phyloP scores from a whole-genome alignment of 2,329 filamentous ascomycete genomes.

The Fusarium odoratissimum region DNA sequence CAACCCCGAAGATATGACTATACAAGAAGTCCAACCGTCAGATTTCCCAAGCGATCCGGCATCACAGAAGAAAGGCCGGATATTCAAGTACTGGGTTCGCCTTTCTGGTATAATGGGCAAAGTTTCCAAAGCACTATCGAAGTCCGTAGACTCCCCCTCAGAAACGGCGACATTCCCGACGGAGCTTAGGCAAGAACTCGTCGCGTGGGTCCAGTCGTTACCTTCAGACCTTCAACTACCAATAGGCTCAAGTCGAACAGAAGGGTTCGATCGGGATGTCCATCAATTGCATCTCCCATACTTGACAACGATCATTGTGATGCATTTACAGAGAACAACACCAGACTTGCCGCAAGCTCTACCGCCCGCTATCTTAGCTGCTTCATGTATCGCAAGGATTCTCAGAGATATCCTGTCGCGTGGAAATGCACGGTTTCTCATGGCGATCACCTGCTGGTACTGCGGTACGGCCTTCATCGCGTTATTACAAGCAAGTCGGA shows the following conservation, averaged over 20 bases:
- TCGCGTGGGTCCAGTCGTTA: constrained; percentile 29
- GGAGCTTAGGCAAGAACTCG: constrained; percentile 30
- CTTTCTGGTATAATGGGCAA: constrained; percentile 55
- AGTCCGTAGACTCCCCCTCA: constrained; percentile 9
- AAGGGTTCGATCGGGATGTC: constrained; percentile 54
- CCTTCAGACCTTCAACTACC: constrained; percentile 34
- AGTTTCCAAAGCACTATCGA: constrained; percentile 52
- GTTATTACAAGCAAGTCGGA: constrained; percentile 50
- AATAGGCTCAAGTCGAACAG: constrained; percentile 29
- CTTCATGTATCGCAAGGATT: constrained; percentile 35
- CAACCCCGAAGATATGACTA: constrained; percentile 55
- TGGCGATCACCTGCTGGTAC: constrained; percentile 58
- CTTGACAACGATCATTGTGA: constrained; percentile 54
- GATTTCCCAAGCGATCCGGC: constrained; percentile 52
- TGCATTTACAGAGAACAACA: constrained; percentile 52
- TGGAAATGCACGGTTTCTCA: constrained; percentile 54
- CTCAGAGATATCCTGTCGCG: constrained; percentile 53
- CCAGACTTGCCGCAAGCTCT: constrained; percentile 49
- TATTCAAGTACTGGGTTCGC: constrained; percentile 57
- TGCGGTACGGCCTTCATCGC: constrained; percentile 55
- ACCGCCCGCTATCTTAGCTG: constrained; percentile 32
- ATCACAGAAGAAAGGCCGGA: constrained; percentile 50
- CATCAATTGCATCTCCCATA: constrained; percentile 57
- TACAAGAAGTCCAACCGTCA: constrained; percentile 50
- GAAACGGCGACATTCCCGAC: constrained; percentile 16